These are phyloP conservation scores for Russula earlei DNA, from an alignment of 768 basidiomycete genomes.

Conservation along the genomic window DNA sequence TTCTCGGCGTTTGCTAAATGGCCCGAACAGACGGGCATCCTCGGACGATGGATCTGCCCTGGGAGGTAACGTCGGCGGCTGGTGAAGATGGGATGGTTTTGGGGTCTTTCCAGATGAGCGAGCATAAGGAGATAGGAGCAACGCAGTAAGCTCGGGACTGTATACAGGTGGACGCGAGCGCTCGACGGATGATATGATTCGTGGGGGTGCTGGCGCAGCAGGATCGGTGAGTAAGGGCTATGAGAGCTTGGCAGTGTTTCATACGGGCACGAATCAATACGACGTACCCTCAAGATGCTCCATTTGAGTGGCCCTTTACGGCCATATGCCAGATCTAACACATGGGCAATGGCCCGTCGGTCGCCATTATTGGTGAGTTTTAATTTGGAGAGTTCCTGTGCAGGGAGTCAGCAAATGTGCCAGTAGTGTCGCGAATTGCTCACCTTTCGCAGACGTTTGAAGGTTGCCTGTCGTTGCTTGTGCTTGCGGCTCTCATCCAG, in stretches of 20 bases:
- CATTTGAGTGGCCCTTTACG: slow-evolving; percentile 60
- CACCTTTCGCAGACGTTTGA: slow-evolving; percentile 47
- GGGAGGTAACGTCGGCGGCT: slow-evolving; percentile 48
- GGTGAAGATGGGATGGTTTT: slow-evolving; percentile 30
- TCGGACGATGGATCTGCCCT: slow-evolving; percentile 48
- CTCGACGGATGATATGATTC: slow-evolving; percentile 42
- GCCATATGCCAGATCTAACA: slow-evolving; percentile 68
- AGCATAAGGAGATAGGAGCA: slow-evolving; percentile 47
- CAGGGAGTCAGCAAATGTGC: background rate
- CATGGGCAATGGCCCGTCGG: slow-evolving; percentile 40
- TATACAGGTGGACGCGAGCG: slow-evolving; percentile 56
- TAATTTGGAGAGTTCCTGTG: slow-evolving; percentile 46
- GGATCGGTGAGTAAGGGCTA: slow-evolving; percentile 52
- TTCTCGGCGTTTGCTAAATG: slow-evolving; percentile 63
- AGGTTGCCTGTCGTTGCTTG: slow-evolving; percentile 30
- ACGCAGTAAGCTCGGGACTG: slow-evolving; percentile 48
- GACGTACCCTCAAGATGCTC: slow-evolving; percentile 56
- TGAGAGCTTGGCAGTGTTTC: slow-evolving; percentile 1
- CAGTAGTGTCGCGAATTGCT: background rate
- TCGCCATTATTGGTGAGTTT: slow-evolving; percentile 45
- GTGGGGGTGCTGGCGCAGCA: slow-evolving; percentile 31
- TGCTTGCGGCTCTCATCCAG: slow-evolving; percentile 27
- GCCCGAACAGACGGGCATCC: slow-evolving; percentile 52
- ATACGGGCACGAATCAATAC: background rate
- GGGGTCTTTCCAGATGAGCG: slow-evolving; percentile 37